phyloP scores from a whole-genome alignment of 192 early-diverging fungal species.

The Helicostylum pulchrum region DNA sequence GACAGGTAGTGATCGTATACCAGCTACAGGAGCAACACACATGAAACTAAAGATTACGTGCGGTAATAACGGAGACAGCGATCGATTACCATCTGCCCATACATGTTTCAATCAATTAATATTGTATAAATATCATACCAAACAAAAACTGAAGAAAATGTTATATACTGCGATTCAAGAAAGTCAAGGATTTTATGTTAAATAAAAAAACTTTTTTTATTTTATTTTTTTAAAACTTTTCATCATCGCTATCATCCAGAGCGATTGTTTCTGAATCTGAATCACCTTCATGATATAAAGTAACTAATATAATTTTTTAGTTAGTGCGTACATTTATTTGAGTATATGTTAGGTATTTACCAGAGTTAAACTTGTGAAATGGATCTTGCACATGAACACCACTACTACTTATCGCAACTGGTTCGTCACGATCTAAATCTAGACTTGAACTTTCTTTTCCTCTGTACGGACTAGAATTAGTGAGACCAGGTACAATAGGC shows the following conservation, averaged over 20 bases:
- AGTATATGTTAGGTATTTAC: conserved; percentile 23
- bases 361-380: conserved; percentile 59
- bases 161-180: conserved; percentile 73
- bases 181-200: conserved; percentile 74
- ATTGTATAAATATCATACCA: conserved; percentile 70
- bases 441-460: conserved; percentile 63
- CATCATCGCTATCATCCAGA: background rate
- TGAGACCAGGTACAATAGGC: conserved; percentile 70
- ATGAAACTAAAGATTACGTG: conserved; percentile 70
- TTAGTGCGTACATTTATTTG: too few species aligned
- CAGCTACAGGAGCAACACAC: conserved; percentile 68
- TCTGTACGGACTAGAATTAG: conserved; percentile 19
- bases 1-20: conserved; percentile 91
- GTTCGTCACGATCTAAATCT: conserved; percentile 54
- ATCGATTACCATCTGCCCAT: conserved; percentile 82
- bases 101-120: conserved; percentile 94
- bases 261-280: conserved; percentile 33
- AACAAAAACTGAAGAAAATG: conserved; percentile 65
- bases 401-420: conserved; percentile 15
- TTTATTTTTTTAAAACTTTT: background rate
- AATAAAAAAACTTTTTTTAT: conserved; percentile 35
- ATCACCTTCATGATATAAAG: conserved; percentile 55
- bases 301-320: too few species aligned
- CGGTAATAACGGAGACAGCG: conserved; percentile 47
- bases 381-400: conserved; percentile 21